Base-by-base conservation (phyloP, 2,329 filamentous ascomycete genomes). In the Fonsecaea pugnacius region DNA sequence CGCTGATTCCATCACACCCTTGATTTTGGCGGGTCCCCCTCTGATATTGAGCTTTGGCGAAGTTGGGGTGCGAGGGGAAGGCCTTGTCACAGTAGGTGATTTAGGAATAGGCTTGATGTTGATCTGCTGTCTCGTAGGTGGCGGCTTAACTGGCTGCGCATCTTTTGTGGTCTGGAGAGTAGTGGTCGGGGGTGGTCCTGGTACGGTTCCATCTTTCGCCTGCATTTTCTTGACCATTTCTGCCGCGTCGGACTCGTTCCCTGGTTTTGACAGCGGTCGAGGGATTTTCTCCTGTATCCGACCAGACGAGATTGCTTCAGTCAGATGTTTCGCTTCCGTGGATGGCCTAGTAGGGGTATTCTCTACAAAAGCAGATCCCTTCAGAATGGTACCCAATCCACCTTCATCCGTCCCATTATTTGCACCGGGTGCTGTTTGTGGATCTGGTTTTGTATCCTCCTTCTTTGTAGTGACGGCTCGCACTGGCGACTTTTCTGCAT, bases 391-490 rank as follows among this genome's bases (percentile, higher is more conserved):
- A 18, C 73, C 72, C 35, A 73, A 59, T 32, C 68, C 70, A 21
- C 61, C 64, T 30, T 63, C 62, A 12, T 50, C 52, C 1, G 46
- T 48, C 5, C 27, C 62, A 54, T 60, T 50, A 9, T 54, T 51
- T 43, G 50, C 21, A 12, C 58, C 32, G 7, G 4, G 50, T 14
- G 27, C 33, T 27, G 56, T 54, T 21, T 56, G 43, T 21, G 60
- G 27, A 10, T 14, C 32, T 14, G 48, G 6, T 16, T 46, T 18
- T 21, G 60, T 12, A 16, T 52, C 52, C n/a, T 52, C 52, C 14
- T 51, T 56, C 21, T 70, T 70, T 14, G 72, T 36, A 32, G 72
- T 67, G 55, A 74, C 77, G 55, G 78, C 78, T 52, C 72, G 75
- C 64, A 78, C 33, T 43, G 52, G 21, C 14, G 40, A n/a, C 46